phyloP scores from a whole-genome alignment of 148 eudicot species.

The Rhododendron simsii region DNA sequence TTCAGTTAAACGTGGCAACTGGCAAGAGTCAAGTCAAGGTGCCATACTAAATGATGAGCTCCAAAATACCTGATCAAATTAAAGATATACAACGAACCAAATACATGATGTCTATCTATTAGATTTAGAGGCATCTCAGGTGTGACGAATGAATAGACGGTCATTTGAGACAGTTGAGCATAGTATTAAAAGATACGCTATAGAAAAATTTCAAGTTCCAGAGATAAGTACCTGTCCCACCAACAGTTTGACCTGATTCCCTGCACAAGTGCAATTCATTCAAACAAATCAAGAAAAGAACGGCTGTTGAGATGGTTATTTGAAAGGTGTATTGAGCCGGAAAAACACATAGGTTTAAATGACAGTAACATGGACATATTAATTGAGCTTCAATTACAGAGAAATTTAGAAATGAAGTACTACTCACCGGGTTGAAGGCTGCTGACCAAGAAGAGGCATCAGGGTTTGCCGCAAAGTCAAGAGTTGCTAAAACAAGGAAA shows the following conservation, averaged over 20 bases:
- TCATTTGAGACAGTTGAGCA: not conserved
- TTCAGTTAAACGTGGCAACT: not conserved
- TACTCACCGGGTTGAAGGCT: constrained; percentile 26
- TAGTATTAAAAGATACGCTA: not conserved
- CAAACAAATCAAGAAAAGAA: constrained; percentile 3
- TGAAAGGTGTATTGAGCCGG: not conserved
- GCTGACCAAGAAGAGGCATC: constrained; percentile 32
- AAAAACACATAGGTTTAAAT: not conserved
- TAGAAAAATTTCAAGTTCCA: not conserved
- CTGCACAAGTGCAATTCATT: constrained; percentile 17
- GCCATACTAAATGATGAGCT: not conserved
- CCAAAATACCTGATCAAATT: not conserved
- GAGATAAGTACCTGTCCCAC: constrained; percentile 28
- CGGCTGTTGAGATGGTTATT: not conserved
- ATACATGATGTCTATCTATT: not conserved
- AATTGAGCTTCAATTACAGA: not conserved
- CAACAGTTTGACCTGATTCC: constrained; percentile 31
- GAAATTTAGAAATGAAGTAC: not conserved
- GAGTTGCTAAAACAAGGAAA: constrained; percentile 29
- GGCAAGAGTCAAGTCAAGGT: not conserved
- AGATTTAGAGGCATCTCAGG: not conserved
- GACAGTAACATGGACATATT: not conserved
- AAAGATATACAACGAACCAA: not conserved
- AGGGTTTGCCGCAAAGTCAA: constrained; percentile 27
- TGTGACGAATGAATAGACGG: not conserved